phyloP scores from a whole-genome alignment of 331 rosid species.

The Stylosanthes scabra region DNA sequence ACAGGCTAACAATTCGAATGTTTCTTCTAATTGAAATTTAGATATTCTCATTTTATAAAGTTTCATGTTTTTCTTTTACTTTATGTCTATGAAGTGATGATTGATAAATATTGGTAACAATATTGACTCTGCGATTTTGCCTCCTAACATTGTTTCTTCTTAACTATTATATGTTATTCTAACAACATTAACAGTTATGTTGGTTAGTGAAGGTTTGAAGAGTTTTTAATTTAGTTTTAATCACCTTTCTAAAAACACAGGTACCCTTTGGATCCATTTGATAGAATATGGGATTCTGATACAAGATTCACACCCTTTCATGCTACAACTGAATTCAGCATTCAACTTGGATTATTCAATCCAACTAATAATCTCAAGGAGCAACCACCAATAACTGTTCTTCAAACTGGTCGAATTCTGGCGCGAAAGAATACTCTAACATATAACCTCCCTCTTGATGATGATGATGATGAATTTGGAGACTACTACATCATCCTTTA shows the following conservation, averaged over 20 bases:
- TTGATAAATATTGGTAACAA: too few species aligned
- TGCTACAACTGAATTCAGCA: slow-evolving; percentile 63
- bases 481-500: slow-evolving; percentile 87
- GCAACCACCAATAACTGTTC: slow-evolving; percentile 63
- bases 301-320: slow-evolving; percentile 71
- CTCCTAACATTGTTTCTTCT: too few species aligned
- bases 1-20: too few species aligned
- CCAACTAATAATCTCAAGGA: slow-evolving; percentile 51
- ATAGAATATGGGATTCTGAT: slow-evolving; percentile 86
- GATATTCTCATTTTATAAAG: too few species aligned
- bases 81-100: too few species aligned
- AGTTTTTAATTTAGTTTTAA: background rate
- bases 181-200: background rate
- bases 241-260: slow-evolving; percentile 59
- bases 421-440: slow-evolving; percentile 60
- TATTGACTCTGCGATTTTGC: too few species aligned
- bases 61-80: too few species aligned
- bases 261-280: slow-evolving; percentile 81
- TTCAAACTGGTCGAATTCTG: slow-evolving; percentile 82
- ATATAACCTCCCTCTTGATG: slow-evolving; percentile 64
- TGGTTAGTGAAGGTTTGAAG: slow-evolving; percentile 3
- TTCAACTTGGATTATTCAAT: slow-evolving; percentile 57
- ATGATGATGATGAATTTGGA: slow-evolving; percentile 46
- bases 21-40: too few species aligned
- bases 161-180: too few species aligned